These are phyloP conservation scores for Fusarium anguioides DNA, from an alignment of 2,329 filamentous ascomycete genomes.

Conservation along the genomic window DNA sequence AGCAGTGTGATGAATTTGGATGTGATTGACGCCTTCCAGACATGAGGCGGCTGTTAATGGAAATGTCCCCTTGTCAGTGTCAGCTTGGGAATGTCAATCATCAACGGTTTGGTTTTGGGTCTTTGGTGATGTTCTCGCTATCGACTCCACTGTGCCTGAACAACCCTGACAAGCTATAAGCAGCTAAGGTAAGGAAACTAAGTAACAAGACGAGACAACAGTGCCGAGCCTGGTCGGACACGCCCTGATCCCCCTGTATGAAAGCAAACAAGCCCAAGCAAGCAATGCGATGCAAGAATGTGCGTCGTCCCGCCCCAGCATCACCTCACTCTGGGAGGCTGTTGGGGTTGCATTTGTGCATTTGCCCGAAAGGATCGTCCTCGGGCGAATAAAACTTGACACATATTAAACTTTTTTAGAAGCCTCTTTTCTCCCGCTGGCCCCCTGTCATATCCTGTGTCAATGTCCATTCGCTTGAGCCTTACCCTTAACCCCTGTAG, in stretches of 20 bases:
- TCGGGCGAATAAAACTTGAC: not conserved
- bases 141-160: slow-evolving; percentile 1
- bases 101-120: not conserved
- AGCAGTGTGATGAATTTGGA: slow-evolving; percentile 15
- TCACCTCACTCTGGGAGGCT: not conserved
- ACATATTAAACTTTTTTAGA: slow-evolving; percentile 1
- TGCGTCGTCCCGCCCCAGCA: too few species aligned
- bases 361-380: not conserved
- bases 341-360: not conserved
- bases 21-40: slow-evolving; percentile 15
- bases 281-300: too few species aligned
- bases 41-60: slow-evolving; percentile 8
- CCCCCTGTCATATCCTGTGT: not conserved
- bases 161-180: too few species aligned
- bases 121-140: not conserved
- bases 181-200: too few species aligned
- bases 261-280: too few species aligned
- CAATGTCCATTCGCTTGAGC: slow-evolving; percentile 9
- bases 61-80: not conserved
- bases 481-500: slow-evolving; percentile 33
- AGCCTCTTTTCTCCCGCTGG: not conserved
- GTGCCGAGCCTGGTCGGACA: slow-evolving; percentile 9
- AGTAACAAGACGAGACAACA: not conserved
- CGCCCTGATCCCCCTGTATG: not conserved
- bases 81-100: slow-evolving; percentile 8